phyloP scores from a whole-genome alignment of 495 filamentous ascomycete genomes.

The Xylaria sp. region DNA sequence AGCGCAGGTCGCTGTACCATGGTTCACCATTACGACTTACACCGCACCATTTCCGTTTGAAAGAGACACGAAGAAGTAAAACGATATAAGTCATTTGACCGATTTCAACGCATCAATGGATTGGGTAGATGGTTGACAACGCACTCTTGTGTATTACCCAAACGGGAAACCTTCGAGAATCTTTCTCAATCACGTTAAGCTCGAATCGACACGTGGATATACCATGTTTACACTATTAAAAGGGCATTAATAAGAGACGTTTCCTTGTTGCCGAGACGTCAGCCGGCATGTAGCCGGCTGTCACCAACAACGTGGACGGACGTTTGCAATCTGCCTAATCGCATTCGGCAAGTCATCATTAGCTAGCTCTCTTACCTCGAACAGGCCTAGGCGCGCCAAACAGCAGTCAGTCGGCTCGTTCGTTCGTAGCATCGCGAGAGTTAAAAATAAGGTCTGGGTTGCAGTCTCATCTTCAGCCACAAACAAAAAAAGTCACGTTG shows the following conservation, averaged over 20 bases:
- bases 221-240: constrained; percentile 6
- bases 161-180: constrained; percentile 18
- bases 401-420: neutral
- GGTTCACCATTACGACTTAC: neutral
- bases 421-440: neutral
- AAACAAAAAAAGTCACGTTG: neutral
- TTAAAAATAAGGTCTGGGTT: neutral
- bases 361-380: neutral
- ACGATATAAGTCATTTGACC: neutral
- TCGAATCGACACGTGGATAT: constrained; percentile 15
- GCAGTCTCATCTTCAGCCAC: constrained; percentile 10
- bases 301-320: constrained; percentile 3
- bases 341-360: neutral
- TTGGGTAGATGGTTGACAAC: neutral
- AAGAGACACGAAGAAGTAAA: too few species aligned
- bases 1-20: neutral
- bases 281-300: constrained; percentile 20
- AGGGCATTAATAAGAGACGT: constrained; percentile 1
- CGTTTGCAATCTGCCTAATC: constrained; percentile 10
- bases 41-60: neutral
- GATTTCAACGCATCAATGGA: neutral
- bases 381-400: neutral
- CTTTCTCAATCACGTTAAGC: constrained; percentile 5
- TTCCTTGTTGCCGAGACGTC: constrained; percentile 22
- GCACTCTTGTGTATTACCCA: neutral